phyloP scores from a whole-genome alignment of 768 basidiomycete genomes.

The Lactifluus rugatus region DNA sequence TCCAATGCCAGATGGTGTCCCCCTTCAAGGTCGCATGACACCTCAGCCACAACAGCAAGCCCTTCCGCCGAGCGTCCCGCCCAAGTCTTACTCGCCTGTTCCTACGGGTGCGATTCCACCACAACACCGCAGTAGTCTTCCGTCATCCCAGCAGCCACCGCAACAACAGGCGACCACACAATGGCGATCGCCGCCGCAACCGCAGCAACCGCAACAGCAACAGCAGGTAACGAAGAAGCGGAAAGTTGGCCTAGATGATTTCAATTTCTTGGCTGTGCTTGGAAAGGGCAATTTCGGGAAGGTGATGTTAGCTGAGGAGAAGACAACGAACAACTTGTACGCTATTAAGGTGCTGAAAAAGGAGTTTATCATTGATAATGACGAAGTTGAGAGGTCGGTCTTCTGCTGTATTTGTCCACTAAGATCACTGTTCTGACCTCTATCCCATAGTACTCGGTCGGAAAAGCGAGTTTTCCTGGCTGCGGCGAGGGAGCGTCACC shows the following conservation, averaged over 20 bases:
- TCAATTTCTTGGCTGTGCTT: constrained; percentile 96
- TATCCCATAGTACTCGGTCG: constrained; percentile 71
- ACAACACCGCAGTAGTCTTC: constrained; percentile 10
- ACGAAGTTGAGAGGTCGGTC: constrained; percentile 93
- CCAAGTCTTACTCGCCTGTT: constrained; percentile 5
- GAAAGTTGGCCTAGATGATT: constrained; percentile 94
- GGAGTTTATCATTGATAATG: constrained; percentile 99
- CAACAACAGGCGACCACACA: constrained; percentile 27
- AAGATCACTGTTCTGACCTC: background rate
- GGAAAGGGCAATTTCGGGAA: constrained; percentile 99
- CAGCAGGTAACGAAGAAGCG: constrained; percentile 42
- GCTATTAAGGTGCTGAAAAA: constrained; percentile 99
- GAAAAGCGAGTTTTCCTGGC: constrained; percentile 98
- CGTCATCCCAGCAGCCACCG: constrained; percentile 2
- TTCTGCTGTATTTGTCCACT: background rate
- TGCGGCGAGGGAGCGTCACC: constrained; percentile 94
- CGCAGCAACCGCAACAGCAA: constrained; percentile 31
- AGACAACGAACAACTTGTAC: constrained; percentile 76
- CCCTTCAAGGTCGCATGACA: constrained; percentile 8
- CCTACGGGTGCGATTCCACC: background rate
- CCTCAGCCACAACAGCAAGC: constrained; percentile 15
- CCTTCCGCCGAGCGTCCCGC: constrained; percentile 15
- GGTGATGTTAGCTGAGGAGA: constrained; percentile 99
- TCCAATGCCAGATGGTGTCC: constrained; percentile 1
- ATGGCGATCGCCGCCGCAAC: constrained; percentile 26